Evolutionary conservation across 2,329 filamentous ascomycete genomes (phyloP).

Genomic region (Botrytis squamosa): DNA sequence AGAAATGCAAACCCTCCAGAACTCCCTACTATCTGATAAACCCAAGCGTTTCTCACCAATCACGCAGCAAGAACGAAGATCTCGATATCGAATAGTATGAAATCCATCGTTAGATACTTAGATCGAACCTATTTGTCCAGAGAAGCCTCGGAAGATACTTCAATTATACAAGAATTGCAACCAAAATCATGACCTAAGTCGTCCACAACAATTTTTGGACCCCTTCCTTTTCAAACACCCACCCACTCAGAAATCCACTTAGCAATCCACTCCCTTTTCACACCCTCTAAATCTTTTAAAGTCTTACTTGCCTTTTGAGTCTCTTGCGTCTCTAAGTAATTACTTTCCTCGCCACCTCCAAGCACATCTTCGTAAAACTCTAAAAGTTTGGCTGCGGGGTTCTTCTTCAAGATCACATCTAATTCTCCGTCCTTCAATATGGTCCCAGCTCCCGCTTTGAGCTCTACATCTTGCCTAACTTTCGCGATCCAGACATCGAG

Average conservation of each 20-base stretch:
- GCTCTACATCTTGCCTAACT: background rate
- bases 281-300: background rate
- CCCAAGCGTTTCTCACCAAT: no score
- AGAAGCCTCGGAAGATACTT: background rate
- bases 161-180: no score
- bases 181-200: background rate
- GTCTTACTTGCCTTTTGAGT: background rate
- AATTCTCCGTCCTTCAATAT: background rate
- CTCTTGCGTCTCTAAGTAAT: background rate
- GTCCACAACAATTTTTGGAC: background rate
- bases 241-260: background rate
- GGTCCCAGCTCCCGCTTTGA: background rate
- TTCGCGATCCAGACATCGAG: background rate
- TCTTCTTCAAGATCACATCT: background rate
- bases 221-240: background rate
- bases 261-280: background rate
- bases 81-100: no score
- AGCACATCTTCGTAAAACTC: conserved; percentile 8
- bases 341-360: background rate
- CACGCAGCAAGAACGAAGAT: no score
- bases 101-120: no score
- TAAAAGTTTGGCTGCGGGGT: conserved; percentile 3
- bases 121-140: background rate
- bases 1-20: no score
- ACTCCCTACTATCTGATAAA: no score